Evolutionary conservation across 2,329 filamentous ascomycete species (phyloP).

Genomic region (Magnaporthiopsis poae): DNA sequence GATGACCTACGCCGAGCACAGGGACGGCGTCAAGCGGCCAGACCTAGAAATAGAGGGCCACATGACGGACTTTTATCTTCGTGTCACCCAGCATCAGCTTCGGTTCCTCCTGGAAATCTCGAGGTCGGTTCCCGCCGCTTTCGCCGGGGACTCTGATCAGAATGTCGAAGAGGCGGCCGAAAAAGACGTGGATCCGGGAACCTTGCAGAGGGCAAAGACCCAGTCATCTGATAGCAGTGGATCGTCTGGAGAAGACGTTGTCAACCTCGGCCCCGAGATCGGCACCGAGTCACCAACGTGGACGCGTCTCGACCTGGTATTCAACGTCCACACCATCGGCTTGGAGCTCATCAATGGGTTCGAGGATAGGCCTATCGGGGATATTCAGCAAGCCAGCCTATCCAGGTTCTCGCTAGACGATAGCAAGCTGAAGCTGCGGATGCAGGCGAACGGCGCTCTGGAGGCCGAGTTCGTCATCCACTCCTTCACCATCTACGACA

Average conservation of each 20-base stretch:
- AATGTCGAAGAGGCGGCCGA: constrained; percentile 60
- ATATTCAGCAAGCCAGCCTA: constrained; percentile 68
- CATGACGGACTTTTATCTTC: constrained; percentile 87
- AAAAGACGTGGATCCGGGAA: constrained; percentile 57
- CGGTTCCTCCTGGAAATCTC: constrained; percentile 83
- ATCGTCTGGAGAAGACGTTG: constrained; percentile 18
- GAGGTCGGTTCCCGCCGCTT: constrained; percentile 76
- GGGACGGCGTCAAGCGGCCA: constrained; percentile 63
- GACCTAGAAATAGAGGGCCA: constrained; percentile 84
- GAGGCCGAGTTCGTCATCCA: constrained; percentile 90
- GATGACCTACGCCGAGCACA: constrained; percentile 84
- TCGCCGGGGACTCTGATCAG: constrained; percentile 63
- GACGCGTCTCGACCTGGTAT: constrained; percentile 88
- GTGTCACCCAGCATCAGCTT: constrained; percentile 81
- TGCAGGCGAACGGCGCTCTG: constrained; percentile 82
- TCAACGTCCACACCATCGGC: constrained; percentile 78
- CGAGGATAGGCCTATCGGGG: constrained; percentile 66
- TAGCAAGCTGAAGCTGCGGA: constrained; percentile 80
- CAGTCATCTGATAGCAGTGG: constrained; percentile 22
- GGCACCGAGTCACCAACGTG: constrained; percentile 61
- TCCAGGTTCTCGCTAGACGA: constrained; percentile 92
- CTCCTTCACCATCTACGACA: constrained; percentile 90
- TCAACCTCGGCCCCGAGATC: constrained; percentile 60
- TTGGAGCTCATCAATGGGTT: constrained; percentile 75
- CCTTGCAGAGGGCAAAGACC: constrained; percentile 36